Conservation (phyloP, 1,139 yeast genomes). For the Eremothecium gossypii region DNA sequence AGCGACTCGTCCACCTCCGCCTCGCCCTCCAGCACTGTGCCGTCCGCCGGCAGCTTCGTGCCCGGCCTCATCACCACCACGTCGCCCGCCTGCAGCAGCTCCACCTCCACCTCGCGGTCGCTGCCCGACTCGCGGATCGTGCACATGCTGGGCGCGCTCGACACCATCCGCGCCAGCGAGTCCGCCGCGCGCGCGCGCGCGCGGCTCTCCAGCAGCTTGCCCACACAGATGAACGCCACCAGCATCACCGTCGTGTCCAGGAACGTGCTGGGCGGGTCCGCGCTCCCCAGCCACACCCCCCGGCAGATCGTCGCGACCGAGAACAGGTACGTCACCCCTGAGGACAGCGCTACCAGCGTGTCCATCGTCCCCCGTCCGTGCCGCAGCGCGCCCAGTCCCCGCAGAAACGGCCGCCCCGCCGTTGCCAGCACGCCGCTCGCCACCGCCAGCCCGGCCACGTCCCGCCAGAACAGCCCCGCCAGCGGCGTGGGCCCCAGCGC, state of each 20-base stretch:
- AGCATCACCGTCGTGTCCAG: conserved; percentile 89
- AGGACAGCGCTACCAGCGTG: conserved; percentile 75
- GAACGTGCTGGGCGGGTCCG: conserved; percentile 53
- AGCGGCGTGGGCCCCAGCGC: conserved; percentile 19
- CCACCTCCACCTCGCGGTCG: conserved; percentile 45
- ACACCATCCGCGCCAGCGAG: conserved; percentile 70
- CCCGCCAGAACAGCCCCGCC: conserved; percentile 49
- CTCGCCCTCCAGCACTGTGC: conserved; percentile 62
- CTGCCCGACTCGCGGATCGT: conserved; percentile 38
- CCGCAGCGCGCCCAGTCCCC: conserved; percentile 56
- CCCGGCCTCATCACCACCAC: conserved; percentile 77
- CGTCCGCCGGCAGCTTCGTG: conserved; percentile 86
- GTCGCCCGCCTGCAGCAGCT: conserved; percentile 69
- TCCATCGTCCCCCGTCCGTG: conserved; percentile 93
- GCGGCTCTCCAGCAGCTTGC: conserved; percentile 82
- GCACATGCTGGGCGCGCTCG: conserved; percentile 74
- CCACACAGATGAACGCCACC: conserved; percentile 71
- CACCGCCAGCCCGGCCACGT: conserved; percentile 52
- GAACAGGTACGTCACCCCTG: conserved; percentile 67
- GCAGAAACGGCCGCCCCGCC: conserved; percentile 55
- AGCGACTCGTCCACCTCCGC: conserved; percentile 83
- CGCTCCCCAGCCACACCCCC: conserved; percentile 32
- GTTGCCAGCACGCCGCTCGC: conserved; percentile 59
- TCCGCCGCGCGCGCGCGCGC: conserved; percentile 93
- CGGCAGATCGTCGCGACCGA: conserved; percentile 52